These are phyloP conservation scores for Taxawa tesnikishii DNA, from an alignment of 2,329 filamentous ascomycete genomes.

Conservation along the genomic window DNA sequence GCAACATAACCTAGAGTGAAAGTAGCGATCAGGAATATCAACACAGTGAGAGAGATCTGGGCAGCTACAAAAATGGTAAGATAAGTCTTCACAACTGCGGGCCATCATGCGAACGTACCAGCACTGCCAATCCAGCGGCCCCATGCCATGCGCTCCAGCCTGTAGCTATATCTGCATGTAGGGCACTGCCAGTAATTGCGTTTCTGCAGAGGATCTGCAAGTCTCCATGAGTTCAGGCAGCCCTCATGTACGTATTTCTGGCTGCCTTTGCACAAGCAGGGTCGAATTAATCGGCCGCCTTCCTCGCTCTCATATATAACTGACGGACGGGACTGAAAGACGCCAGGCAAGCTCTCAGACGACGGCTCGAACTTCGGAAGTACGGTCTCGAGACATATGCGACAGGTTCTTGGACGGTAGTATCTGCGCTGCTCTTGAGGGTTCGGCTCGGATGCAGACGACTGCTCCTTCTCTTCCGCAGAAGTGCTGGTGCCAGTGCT, in stretches of 20 bases:
- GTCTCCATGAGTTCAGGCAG: conserved; percentile 74
- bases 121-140: conserved; percentile 46
- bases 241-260: conserved; percentile 90
- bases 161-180: conserved; percentile 76
- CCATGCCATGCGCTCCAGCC: conserved; percentile 64
- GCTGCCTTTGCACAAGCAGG: conserved; percentile 87
- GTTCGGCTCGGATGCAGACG: not conserved
- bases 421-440: conserved; percentile 13
- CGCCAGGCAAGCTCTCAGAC: conserved; percentile 38
- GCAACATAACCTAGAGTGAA: conserved; percentile 85
- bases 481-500: conserved; percentile 4
- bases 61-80: conserved; percentile 33
- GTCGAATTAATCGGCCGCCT: conserved; percentile 68
- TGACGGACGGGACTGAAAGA: conserved; percentile 43
- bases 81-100: not conserved
- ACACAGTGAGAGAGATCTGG: conserved; percentile 58
- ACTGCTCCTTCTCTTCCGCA: conserved; percentile 2
- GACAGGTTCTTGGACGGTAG: conserved; percentile 65
- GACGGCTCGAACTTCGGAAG: conserved; percentile 41
- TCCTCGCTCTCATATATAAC: conserved; percentile 65
- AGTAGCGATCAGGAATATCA: conserved; percentile 58
- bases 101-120: conserved; percentile 18
- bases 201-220: conserved; percentile 52
- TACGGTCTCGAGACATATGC: conserved; percentile 75
- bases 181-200: conserved; percentile 79